These are phyloP conservation scores for Corynascus novoguineensis DNA, from an alignment of 495 filamentous ascomycete species.

Conservation along the genomic window DNA sequence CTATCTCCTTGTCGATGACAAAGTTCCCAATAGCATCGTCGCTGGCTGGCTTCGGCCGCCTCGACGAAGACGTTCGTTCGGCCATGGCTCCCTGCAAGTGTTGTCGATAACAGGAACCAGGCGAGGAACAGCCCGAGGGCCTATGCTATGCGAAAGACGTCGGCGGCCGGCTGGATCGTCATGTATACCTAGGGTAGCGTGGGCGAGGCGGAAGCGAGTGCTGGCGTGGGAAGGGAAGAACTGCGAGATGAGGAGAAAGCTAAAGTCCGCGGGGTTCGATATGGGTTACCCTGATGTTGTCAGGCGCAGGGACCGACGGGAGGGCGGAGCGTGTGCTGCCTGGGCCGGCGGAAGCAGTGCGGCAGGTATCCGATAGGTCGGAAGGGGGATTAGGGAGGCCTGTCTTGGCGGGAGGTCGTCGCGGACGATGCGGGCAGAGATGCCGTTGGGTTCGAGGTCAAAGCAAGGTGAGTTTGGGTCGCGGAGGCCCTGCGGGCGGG, in stretches of 20 bases:
- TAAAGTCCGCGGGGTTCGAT: constrained; percentile 8
- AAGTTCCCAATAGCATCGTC: constrained; percentile 73
- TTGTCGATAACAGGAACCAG: constrained; percentile 41
- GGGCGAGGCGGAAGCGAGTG: constrained; percentile 2
- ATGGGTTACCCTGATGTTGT: constrained; percentile 8
- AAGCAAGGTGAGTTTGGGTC: neutral
- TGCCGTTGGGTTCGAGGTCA: neutral
- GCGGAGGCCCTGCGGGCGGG: neutral
- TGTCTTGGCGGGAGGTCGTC: constrained; percentile 14
- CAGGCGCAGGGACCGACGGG: constrained; percentile 2
- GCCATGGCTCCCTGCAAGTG: constrained; percentile 45
- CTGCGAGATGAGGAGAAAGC: constrained; percentile 7
- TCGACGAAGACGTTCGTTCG: constrained; percentile 35
- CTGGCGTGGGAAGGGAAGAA: constrained; percentile 6
- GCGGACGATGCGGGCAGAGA: neutral
- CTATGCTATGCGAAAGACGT: constrained; percentile 40
- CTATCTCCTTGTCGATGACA: constrained; percentile 74
- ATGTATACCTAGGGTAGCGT: constrained; percentile 37
- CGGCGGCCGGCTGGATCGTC: constrained; percentile 38
- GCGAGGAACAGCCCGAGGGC: constrained; percentile 40
- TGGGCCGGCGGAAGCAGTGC: constrained; percentile 16
- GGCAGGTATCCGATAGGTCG: constrained; percentile 35
- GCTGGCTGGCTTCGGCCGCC: constrained; percentile 32
- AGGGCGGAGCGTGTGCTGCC: constrained; percentile 17
- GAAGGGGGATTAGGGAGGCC: constrained; percentile 18